Conservation (phyloP, 495 filamentous ascomycete genomes). For the Bacidia gigantensis region DNA sequence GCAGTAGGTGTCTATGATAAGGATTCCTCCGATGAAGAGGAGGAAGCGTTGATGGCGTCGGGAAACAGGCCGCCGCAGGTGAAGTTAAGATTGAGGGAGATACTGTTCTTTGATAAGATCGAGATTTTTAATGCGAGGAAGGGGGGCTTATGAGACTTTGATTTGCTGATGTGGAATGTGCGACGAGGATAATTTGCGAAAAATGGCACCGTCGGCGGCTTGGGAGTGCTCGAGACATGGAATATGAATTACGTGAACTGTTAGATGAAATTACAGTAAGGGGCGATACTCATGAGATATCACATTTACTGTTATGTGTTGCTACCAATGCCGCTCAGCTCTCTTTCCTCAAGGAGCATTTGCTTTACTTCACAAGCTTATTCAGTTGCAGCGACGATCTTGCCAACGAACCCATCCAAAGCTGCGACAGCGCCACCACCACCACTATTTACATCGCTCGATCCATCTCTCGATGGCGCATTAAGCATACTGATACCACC, state of each 20-base stretch:
- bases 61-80: conserved; percentile 36
- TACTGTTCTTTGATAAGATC: conserved; percentile 79
- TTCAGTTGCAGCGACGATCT: not conserved
- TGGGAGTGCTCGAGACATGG: no score
- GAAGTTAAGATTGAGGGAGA: conserved; percentile 61
- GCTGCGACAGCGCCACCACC: conserved; percentile 21
- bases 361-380: conserved; percentile 2
- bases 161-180: no score
- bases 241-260: no score
- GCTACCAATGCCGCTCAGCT: not conserved
- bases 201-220: no score
- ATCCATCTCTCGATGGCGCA: conserved; percentile 13
- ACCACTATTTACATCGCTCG: conserved; percentile 11
- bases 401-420: conserved; percentile 37
- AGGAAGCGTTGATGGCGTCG: conserved; percentile 29
- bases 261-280: no score
- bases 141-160: conserved; percentile 41
- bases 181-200: no score
- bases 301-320: not conserved
- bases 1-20: no score
- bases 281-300: no score
- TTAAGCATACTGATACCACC: conserved; percentile 24
- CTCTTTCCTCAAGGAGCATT: not conserved
- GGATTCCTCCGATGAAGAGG: conserved; percentile 34
- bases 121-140: conserved; percentile 71